phyloP scores from a whole-genome alignment of 1,284 basidiomycete species.

The Moniliella sp. region DNA sequence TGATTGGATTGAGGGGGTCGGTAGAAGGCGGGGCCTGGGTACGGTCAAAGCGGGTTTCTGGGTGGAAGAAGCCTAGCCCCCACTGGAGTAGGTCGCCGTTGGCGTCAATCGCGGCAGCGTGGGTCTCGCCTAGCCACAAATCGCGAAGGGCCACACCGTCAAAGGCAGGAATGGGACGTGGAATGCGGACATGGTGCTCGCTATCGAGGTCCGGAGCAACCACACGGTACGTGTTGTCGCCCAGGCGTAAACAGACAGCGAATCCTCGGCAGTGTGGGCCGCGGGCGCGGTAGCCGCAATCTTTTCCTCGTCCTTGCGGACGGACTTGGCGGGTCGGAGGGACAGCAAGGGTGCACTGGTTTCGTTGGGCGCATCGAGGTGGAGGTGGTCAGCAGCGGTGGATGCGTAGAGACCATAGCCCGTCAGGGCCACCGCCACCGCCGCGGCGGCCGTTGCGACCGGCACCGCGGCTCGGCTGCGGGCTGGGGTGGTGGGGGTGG shows the following conservation, averaged over 20 bases:
- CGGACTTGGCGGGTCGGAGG: not conserved
- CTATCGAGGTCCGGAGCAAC: conserved; percentile 17
- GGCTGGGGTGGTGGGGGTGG: too few relatives aligned
- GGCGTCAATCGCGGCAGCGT: conserved; percentile 34
- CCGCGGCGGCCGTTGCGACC: too few relatives aligned
- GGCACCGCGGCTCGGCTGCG: too few relatives aligned
- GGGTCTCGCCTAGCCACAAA: conserved; percentile 19
- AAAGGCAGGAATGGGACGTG: conserved; percentile 20
- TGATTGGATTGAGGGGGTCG: conserved; percentile 13
- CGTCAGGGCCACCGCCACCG: not conserved
- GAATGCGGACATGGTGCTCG: conserved; percentile 12
- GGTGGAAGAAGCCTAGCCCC: conserved; percentile 29
- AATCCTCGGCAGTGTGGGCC: conserved; percentile 10
- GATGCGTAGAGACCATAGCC: not conserved
- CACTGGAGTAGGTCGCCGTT: conserved; percentile 45
- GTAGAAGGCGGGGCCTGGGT: conserved; percentile 9
- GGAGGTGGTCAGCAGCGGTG: not conserved
- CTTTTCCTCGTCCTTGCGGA: conserved; percentile 17
- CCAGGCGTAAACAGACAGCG: conserved; percentile 25
- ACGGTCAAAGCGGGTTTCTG: conserved; percentile 14
- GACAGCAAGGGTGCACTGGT: not conserved
- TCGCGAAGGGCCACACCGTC: conserved; percentile 26
- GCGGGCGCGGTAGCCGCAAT: too few relatives aligned
- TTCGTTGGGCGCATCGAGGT: not conserved
- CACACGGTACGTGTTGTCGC: conserved; percentile 22